Percentiles rank a stretch among this genome's conserved stretches.
These are phyloP conservation scores for Micractinium conductrix DNA, from an alignment of 139 green algal genomes.

Conservation along the genomic window DNA sequence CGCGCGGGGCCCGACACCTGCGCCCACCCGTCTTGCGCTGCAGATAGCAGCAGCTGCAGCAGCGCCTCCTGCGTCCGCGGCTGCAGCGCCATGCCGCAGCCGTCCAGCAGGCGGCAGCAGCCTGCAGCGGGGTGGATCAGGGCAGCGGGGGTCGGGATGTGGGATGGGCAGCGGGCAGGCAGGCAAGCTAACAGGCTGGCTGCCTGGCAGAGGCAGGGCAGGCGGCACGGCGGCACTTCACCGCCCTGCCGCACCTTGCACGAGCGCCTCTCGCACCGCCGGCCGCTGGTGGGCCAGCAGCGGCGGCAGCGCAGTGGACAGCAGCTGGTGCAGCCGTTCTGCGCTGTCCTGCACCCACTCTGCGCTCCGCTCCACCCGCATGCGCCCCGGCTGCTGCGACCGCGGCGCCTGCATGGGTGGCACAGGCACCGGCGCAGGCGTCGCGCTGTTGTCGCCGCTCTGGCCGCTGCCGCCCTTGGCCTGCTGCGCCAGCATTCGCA, in stretches of 20 bases:
- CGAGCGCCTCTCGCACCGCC: constrained; percentile 59
- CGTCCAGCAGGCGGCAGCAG: constrained; percentile 52
- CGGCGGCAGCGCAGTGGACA: constrained; percentile 62
- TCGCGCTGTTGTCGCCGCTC: not conserved
- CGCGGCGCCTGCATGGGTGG: not conserved
- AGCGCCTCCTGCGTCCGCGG: constrained; percentile 41
- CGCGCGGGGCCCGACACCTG: constrained; percentile 47
- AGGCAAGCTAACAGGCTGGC: not conserved
- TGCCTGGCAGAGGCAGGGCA: not conserved
- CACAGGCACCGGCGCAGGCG: not conserved
- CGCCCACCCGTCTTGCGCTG: constrained; percentile 75
- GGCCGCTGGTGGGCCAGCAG: constrained; percentile 58
- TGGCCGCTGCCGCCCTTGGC: not conserved
- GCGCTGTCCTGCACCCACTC: constrained; percentile 57
- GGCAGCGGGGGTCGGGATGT: not conserved
- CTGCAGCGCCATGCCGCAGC: constrained; percentile 44
- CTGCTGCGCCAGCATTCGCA: constrained; percentile 5
- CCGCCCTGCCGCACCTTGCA: constrained; percentile 9
- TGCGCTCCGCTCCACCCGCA: constrained; percentile 45
- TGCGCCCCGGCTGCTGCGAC: not conserved
- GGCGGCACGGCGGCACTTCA: not conserved
- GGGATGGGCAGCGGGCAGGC: not conserved
- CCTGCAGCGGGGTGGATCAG: constrained; percentile 24
- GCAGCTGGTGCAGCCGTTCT: constrained; percentile 48
- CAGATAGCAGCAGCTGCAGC: constrained; percentile 60